Percentiles rank a stretch among this genome's conserved stretches.
These are phyloP conservation scores for Nothomitra cinnamomea DNA, from an alignment of 2,329 filamentous ascomycete genomes.

Conservation along the genomic window DNA sequence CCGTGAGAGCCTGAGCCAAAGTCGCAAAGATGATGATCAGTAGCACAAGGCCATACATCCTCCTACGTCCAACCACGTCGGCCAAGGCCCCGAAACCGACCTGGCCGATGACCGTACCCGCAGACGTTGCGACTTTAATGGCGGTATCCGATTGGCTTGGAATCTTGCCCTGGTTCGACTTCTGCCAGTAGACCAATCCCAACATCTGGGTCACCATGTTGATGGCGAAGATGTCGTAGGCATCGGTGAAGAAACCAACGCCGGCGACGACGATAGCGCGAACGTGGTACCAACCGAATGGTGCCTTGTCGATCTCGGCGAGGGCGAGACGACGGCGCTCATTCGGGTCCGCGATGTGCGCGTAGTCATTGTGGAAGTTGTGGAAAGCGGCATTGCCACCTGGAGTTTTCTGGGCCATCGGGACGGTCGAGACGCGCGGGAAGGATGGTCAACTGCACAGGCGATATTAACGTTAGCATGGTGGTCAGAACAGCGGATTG, in stretches of 20 bases:
- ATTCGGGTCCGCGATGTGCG: conserved; percentile 49
- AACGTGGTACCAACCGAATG: conserved; percentile 73
- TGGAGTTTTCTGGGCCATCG: conserved; percentile 24
- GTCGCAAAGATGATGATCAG: conserved; percentile 69
- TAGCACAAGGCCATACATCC: conserved; percentile 70
- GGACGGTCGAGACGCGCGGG: too few relatives aligned
- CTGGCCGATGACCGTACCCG: conserved; percentile 70
- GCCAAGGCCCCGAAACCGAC: conserved; percentile 63
- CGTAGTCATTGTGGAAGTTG: conserved; percentile 64
- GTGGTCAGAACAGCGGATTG: too few relatives aligned
- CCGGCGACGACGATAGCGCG: conserved; percentile 61
- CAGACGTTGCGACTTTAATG: conserved; percentile 72
- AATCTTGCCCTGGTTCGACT: conserved; percentile 39
- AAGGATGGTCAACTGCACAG: too few relatives aligned
- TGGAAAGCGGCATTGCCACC: conserved; percentile 56
- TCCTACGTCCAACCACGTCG: conserved; percentile 61
- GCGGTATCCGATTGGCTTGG: conserved; percentile 55
- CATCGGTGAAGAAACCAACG: conserved; percentile 82
- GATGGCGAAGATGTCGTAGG: conserved; percentile 68
- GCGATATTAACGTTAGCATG: too few relatives aligned
- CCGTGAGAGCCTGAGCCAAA: conserved; percentile 51
- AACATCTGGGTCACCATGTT: conserved; percentile 58
- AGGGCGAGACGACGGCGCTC: conserved; percentile 65
- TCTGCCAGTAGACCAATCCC: conserved; percentile 58
- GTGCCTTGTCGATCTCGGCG: conserved; percentile 65